Evolutionary conservation across 192 early-diverging fungal genomes (phyloP), one percentile per base, ranked within the genome.

Genomic region (Spizellomyces sp.): DNA sequence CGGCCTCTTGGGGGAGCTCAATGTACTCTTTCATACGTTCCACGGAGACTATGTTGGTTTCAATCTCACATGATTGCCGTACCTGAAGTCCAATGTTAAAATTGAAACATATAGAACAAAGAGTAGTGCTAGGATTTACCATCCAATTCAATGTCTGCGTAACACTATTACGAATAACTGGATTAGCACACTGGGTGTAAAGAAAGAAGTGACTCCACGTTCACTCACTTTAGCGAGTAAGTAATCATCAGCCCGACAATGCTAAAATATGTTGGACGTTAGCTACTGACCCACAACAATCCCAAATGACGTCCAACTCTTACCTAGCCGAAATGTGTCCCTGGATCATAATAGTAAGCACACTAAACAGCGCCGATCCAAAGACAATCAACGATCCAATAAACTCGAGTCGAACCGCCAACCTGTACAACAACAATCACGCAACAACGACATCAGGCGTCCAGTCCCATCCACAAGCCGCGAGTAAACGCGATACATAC

Each of bases 61-160:
- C 94, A 56, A 96, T 91, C 73, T 96, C 93, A 54, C 92, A 93
- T 60, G 88, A 92, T 64, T 90, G 89, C 14, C 94, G 86, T 9
- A 96, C 27, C 27, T 36, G 27, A 36, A 36, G 27, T 36, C 1
- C 27, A 36, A 36, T 36, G 27, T 36, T 36, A 36, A 36, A 36
- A 36, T 36, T 36, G 27, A 36, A 36, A 36, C 27, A 36, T 36
- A 3, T 36, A 36, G 27, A 36, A 36, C 27, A 0, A 36, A 36
- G 0, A 36, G 27, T 36, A 36, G 27, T 36, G 27, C 27, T 36
- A 36, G 27, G 27, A 36, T 2, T 36, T 36, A 36, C 89, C 78
- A 91, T 87, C 95, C 92, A 95, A 75, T 93, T 92, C 45, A 96
- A 71, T 44, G 91, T 88, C 71, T 94, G 89, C 4, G 95, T 94